phyloP scores from a whole-genome alignment of 495 filamentous ascomycete species.

The Penicillium coffeae region DNA sequence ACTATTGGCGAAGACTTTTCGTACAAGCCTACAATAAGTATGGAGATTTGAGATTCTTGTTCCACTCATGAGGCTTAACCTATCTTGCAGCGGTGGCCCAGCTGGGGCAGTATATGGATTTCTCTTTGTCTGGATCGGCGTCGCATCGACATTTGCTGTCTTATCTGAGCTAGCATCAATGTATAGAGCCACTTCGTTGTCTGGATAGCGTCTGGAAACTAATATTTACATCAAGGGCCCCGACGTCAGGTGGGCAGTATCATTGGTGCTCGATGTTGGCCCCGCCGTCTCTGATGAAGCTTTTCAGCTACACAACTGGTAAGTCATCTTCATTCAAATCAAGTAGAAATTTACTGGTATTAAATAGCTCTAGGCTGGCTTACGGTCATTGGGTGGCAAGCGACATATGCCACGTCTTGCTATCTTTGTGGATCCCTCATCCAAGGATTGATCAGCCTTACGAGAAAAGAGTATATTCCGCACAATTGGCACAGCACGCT shows the following conservation, averaged over 20 bases:
- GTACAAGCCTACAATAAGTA: conserved; percentile 36
- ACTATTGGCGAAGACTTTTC: conserved; percentile 21
- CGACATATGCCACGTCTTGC: conserved; percentile 34
- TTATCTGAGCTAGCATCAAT: conserved; percentile 44
- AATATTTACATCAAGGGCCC: conserved; percentile 33
- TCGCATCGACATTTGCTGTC: conserved; percentile 23
- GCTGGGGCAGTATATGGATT: conserved; percentile 51
- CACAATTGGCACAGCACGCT: conserved; percentile 41
- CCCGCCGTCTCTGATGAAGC: conserved; percentile 29
- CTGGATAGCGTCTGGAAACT: background rate
- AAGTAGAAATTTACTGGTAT: no score
- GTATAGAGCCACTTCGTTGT: conserved; percentile 13
- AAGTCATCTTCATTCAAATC: no score
- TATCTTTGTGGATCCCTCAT: conserved; percentile 41
- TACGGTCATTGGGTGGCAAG: conserved; percentile 44
- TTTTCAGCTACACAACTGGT: conserved; percentile 49
- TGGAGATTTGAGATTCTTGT: background rate
- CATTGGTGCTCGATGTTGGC: conserved; percentile 54
- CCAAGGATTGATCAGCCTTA: conserved; percentile 37
- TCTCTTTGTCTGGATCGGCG: conserved; percentile 45
- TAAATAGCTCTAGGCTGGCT: conserved; percentile 36
- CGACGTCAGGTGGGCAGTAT: conserved; percentile 50
- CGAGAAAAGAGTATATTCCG: conserved; percentile 30
- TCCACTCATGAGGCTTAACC: no score
- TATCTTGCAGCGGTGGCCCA: conserved; percentile 40